Base-by-base conservation (phyloP, 495 filamentous ascomycete genomes). In the Pyrenula aspistea region DNA sequence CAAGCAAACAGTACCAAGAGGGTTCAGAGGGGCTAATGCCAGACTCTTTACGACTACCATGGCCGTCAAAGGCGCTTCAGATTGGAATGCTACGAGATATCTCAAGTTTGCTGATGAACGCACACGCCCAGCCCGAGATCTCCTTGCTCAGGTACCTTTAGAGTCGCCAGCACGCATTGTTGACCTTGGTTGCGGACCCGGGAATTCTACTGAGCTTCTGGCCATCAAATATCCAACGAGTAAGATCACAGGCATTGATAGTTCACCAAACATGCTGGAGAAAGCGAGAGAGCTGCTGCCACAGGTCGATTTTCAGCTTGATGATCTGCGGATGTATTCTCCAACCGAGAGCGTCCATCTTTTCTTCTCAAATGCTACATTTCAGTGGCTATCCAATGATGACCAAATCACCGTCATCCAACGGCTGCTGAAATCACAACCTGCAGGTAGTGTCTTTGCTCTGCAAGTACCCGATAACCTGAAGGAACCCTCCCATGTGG, bases 111-210 rank as follows among this genome's bases (percentile, higher is more conserved):
- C 68, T 49, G 57, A 65, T 49, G 69, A 79, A 36, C 71, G 76
- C 56, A 77, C 73, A 2, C 66, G 67, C 4, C 71, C 76, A 25
- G 67, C 69, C 0, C 71, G 67, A 48, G 75, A 79, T 57, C 74
- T 79, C 20, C 66, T 77, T 23, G 50, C 72, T 0, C 68, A 68
- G 24, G 60, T 77, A 22, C 62, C 63, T 0, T 59, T 71, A 10
- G 49, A 62, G 36, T 51, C 61, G 1, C 77, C 74, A 0, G 64
- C 64, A 2, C 59, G 58, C 4, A 68, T 83, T 51, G 65, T 78
- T 57, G 79, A 83, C 59, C 63, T 82, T 0, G 80, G 80, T 60
- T 82, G 78, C 61, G 80, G 80, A 0, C 78, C 79, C 0, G 80
- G 72, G 0, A 81, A 77, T 62, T 77, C 73, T 0, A 83, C 80